These are phyloP conservation scores for Monosporascus sp. DNA, from an alignment of 2,329 filamentous ascomycete species.

Conservation along the genomic window DNA sequence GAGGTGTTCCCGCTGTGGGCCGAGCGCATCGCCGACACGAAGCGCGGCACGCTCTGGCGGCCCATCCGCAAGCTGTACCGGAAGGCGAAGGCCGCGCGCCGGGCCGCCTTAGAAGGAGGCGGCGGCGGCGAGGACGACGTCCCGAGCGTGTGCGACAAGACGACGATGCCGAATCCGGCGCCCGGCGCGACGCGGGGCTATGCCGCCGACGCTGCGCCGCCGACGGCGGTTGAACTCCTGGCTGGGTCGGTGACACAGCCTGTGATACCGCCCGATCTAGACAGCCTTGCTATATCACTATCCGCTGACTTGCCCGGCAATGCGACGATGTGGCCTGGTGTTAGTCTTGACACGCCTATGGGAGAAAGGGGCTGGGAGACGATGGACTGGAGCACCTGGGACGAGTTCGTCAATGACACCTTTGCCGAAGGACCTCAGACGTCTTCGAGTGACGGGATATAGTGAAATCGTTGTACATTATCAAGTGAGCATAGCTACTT, in stretches of 20 bases:
- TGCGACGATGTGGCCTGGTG: constrained; percentile 20
- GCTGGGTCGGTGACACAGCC: constrained; percentile 1
- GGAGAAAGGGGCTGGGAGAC: constrained; percentile 11
- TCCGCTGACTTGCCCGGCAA: constrained; percentile 7
- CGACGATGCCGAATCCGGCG: not conserved
- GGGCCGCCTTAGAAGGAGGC: constrained; percentile 17
- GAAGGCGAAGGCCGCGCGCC: constrained; percentile 39
- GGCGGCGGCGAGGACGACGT: not conserved
- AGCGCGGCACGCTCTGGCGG: constrained; percentile 46
- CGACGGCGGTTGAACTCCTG: constrained; percentile 1
- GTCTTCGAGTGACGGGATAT: constrained; percentile 17
- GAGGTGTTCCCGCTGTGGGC: constrained; percentile 37
- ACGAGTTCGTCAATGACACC: constrained; percentile 39
- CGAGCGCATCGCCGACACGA: constrained; percentile 42
- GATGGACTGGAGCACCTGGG: constrained; percentile 36
- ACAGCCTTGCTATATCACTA: constrained; percentile 6
- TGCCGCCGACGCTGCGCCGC: constrained; percentile 1
- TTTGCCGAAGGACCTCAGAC: constrained; percentile 24
- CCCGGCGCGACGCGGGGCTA: not conserved
- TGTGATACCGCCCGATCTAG: constrained; percentile 4
- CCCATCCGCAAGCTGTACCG: constrained; percentile 48
- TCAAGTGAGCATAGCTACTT: not conserved
- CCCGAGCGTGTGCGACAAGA: not conserved
- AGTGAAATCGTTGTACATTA: not conserved
- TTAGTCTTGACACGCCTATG: constrained; percentile 19